Base-by-base conservation (phyloP, 164 flowering plant species). In the Pachysandra terminalis region DNA sequence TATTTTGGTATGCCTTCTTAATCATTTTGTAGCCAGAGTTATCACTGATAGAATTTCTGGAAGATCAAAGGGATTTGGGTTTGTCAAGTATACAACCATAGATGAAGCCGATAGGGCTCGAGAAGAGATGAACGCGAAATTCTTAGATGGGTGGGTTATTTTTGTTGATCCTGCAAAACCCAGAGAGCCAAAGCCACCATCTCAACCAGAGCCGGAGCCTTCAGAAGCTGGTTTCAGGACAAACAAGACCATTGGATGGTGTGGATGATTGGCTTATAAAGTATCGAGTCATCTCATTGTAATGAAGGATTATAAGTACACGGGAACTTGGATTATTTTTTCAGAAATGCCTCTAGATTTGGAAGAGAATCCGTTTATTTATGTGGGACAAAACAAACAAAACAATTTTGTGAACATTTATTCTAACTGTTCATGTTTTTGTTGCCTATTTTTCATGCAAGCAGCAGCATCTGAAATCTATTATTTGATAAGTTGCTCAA, bases 121-220 rank as follows among this genome's bases (percentile, higher is more conserved):
- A 52, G 84, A 84, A 63, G 89, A 74, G 52, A 87, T 93, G 97
- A 88, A 89, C 63, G 93, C 87, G 2, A 89, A 86, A 77, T 86
- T 75, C 77, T 75, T 93, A 68, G 96, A 93, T 73, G 97, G 98
- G 14, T 93, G 98, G 98, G 97, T 93, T 61, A 93, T 93, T 56
- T 93, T 90, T 73, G 97, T 90, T 1, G 97, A 91, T 67, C 97
- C 97, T 54, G 97, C 98, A 40, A 88, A 79, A 66, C 90, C 93
- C 7, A 83, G 83, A 68, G 90, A 84, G 74, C 74, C 78, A 5
- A 87, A 79, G 71, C 84, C 89, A 6, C 88, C 83, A 54, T 86
- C 91, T 35, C 81, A 64, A 21, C 75, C 71, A 5, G 80, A 82
- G 56, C 71, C 71, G 0, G 81, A 82, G 49, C 35, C 85, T 27